Conservation (phyloP, 768 basidiomycete species). For the Podaxis carcinomalis region DNA sequence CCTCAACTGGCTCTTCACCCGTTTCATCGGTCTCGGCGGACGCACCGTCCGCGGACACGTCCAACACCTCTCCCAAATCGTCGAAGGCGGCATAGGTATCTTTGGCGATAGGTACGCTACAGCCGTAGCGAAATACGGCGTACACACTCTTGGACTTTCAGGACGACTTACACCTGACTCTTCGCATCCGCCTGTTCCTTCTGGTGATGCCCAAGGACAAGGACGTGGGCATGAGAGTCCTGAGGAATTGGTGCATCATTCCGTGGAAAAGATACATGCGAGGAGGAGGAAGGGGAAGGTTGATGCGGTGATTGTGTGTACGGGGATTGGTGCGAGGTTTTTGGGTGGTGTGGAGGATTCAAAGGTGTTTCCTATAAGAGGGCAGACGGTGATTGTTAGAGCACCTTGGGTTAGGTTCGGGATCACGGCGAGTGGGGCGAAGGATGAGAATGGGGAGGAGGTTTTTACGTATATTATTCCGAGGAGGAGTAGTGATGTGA, state of each 20-base stretch:
- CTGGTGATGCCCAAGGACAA: no score
- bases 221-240: background rate
- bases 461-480: slow-evolving; percentile 61
- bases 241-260: background rate
- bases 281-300: slow-evolving; percentile 2
- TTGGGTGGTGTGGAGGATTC: slow-evolving; percentile 82
- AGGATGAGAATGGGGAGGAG: slow-evolving; percentile 31
- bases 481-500: slow-evolving; percentile 49
- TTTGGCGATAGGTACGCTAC: slow-evolving; percentile 22
- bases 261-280: slow-evolving; percentile 2
- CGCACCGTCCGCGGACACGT: slow-evolving; percentile 51
- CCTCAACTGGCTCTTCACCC: slow-evolving; percentile 62
- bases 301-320: slow-evolving; percentile 63
- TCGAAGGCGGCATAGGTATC: slow-evolving; percentile 53
- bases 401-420: slow-evolving; percentile 67
- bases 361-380: slow-evolving; percentile 70
- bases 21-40: slow-evolving; percentile 65
- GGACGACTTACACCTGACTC: background rate
- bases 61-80: slow-evolving; percentile 65
- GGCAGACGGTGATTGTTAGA: slow-evolving; percentile 75
- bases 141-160: slow-evolving; percentile 1
- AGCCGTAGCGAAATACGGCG: slow-evolving; percentile 8
- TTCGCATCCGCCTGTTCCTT: no score
- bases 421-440: slow-evolving; percentile 31
- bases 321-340: slow-evolving; percentile 68